Base-by-base conservation (phyloP, 1,284 basidiomycete genomes). In the Fomitopsis palustris region DNA sequence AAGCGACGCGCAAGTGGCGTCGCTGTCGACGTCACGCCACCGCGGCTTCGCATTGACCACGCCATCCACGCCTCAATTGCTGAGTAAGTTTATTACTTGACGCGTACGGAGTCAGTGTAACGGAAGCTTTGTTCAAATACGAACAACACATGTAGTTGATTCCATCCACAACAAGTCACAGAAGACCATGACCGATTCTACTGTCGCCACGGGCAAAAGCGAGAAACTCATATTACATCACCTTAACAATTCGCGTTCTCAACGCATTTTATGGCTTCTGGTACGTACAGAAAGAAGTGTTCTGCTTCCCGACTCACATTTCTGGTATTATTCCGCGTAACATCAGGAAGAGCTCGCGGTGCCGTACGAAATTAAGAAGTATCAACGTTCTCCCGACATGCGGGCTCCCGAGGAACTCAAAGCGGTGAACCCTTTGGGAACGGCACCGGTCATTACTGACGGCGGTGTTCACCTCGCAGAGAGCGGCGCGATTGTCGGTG, bases 181-280 rank as follows among this genome's bases (percentile, higher is more conserved):
- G n/a, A n/a, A n/a, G n/a, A n/a, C 10, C 14, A 42, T 42, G 39
- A 17, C 39, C 17, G 39, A 42, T 19, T 19, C 39, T n/a, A 9
- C 39, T 42, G 9, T 37, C n/a, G n/a, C 35, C 31, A 7, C 12
- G 38, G n/a, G n/a, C 7, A 19, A 39, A 4, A 39, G 5, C n/a
- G 39, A 21, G 10, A 35, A 55, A 17, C 23, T 56, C 25, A 25
- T 56, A 33, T 65, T 84, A 7, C 81, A 84, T 64, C 81, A 84
- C 64, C 70, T 84, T 41, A 77, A 81, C 59, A 68, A 81, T 59
- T 82, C 81, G 9, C 78, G 81, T 25, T 82, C 81, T 12, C 80
- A 81, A 61, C 74, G 82, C 19, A 72, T 84, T 54, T 70, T 84
- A 14, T 85, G 81, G 82, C 72, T 84, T n/a, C 70, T 84, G 59